Percentiles rank a stretch among this genome's conserved stretches.
These are phyloP conservation scores for Kurtzmaniella quercitrusa DNA, from an alignment of 1,139 yeast species.

Conservation along the genomic window DNA sequence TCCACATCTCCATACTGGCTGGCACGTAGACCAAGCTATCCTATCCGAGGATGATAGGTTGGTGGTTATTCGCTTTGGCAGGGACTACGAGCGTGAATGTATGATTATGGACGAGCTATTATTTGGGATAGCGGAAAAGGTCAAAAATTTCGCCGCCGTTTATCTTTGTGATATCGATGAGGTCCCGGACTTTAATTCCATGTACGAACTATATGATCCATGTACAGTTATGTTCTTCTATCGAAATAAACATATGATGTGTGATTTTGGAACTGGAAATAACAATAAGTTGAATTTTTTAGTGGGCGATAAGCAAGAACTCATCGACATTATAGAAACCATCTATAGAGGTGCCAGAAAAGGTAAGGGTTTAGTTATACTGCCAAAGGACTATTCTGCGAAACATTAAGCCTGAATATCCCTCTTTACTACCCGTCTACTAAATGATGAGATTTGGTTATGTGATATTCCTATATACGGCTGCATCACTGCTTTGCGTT, in stretches of 20 bases:
- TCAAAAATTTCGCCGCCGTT: constrained; percentile 81
- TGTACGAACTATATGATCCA: constrained; percentile 92
- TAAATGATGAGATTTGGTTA: neutral
- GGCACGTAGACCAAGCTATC: constrained; percentile 98
- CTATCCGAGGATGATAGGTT: constrained; percentile 77
- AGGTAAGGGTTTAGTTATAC: constrained; percentile 87
- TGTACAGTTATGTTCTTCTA: constrained; percentile 91
- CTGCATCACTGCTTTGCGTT: constrained; percentile 38
- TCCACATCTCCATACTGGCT: constrained; percentile 82
- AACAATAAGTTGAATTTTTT: constrained; percentile 86
- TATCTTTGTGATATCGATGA: constrained; percentile 85
- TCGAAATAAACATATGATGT: constrained; percentile 94
- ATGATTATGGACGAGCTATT: constrained; percentile 88
- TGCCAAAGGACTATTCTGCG: constrained; percentile 65
- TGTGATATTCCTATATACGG: neutral
- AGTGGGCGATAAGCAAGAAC: constrained; percentile 77
- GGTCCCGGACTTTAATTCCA: constrained; percentile 86
- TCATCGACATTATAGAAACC: constrained; percentile 88
- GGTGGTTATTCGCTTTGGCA: constrained; percentile 85
- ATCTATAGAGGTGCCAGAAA: constrained; percentile 87
- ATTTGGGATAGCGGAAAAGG: constrained; percentile 74
- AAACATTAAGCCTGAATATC: constrained; percentile 6
- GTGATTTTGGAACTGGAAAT: constrained; percentile 97
- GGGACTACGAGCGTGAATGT: constrained; percentile 72
- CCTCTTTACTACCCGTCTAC: no score